Evolutionary conservation across 345 rosid genomes (phyloP).

Genomic region (Arabidopsis arenosa): DNA sequence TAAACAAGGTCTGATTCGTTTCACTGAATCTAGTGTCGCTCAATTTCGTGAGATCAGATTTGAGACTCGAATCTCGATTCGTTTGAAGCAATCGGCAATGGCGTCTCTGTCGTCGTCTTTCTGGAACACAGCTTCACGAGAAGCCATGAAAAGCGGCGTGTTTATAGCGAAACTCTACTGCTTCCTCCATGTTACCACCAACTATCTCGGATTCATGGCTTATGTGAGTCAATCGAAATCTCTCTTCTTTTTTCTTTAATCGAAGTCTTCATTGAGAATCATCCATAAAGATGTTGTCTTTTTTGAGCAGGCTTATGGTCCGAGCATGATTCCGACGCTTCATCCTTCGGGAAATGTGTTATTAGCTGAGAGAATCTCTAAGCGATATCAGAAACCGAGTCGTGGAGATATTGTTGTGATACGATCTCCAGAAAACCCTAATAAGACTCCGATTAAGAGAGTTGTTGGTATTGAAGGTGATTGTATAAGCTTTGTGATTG

Average conservation of each 20-base stretch:
- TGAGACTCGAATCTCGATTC: not conserved
- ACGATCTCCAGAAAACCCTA: constrained; percentile 64
- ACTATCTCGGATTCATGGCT: constrained; percentile 49
- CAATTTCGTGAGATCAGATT: not conserved
- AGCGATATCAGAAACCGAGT: constrained; percentile 49
- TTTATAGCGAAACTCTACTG: constrained; percentile 48
- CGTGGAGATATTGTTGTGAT: constrained; percentile 72
- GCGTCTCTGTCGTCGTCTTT: constrained; percentile 34
- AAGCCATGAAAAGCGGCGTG: constrained; percentile 29
- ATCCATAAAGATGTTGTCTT: not conserved
- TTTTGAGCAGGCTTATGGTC: constrained; percentile 58
- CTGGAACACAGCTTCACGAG: constrained; percentile 41
- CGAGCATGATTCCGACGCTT: constrained; percentile 81
- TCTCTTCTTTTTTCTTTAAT: not conserved
- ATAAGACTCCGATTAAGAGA: constrained; percentile 57
- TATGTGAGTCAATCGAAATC: constrained; percentile 47
- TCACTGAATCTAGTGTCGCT: too few relatives aligned
- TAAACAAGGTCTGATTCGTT: constrained; percentile 10
- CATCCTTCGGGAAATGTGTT: constrained; percentile 54
- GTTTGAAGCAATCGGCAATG: constrained; percentile 16
- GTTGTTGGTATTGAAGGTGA: constrained; percentile 71
- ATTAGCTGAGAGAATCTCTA: constrained; percentile 63
- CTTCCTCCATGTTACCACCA: constrained; percentile 57
- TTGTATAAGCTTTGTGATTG: constrained; percentile 53
- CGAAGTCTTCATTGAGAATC: not conserved